A percentile compares a stretch with the other conserved stretches of the same genome.
These are phyloP conservation scores for Grigorovia humatica DNA, from an alignment of 805 yeast genomes.

Conservation along the genomic window DNA sequence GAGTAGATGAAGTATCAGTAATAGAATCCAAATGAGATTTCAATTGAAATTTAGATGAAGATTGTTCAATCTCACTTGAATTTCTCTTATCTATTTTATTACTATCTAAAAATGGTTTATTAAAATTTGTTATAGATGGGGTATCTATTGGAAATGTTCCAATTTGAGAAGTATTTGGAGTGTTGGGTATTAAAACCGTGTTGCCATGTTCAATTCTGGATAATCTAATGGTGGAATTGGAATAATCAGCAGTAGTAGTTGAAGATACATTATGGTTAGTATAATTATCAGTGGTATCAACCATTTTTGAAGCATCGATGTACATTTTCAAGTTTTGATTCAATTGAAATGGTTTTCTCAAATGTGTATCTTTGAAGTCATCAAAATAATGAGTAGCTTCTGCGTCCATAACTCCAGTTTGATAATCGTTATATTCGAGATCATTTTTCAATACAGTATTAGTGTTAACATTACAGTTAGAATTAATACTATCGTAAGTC, in stretches of 20 bases:
- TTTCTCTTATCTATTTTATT: neutral
- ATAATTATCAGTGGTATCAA: neutral
- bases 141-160: neutral
- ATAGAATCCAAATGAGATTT: neutral
- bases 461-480: neutral
- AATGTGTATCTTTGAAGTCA: neutral
- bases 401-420: neutral
- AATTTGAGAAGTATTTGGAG: constrained; percentile 2
- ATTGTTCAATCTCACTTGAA: neutral
- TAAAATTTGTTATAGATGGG: neutral
- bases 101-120: neutral
- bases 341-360: neutral
- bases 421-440: neutral
- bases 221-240: constrained; percentile 20
- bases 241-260: constrained; percentile 15
- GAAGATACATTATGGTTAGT: neutral
- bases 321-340: neutral
- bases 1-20: neutral
- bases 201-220: constrained; percentile 9
- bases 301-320: neutral
- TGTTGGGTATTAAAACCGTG: constrained; percentile 3
- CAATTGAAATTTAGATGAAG: neutral
- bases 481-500: neutral
- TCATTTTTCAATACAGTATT: neutral
- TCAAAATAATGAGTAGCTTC: neutral